Conservation (phyloP, 345 rosid species). For the Acer saccharum region DNA sequence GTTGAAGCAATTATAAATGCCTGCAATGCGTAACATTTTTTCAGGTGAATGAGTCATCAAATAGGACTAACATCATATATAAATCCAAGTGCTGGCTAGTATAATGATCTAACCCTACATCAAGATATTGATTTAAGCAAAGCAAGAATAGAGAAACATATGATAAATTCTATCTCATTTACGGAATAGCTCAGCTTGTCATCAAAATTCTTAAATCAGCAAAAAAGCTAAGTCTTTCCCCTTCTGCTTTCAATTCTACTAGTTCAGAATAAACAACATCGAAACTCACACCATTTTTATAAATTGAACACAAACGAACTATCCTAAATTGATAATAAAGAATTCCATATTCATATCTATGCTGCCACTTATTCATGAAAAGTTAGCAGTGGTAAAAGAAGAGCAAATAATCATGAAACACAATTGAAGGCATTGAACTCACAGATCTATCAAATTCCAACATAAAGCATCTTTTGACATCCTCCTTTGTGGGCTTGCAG, state of each 20-base stretch:
- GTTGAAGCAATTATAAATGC: constrained; percentile 98
- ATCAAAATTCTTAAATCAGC: neutral
- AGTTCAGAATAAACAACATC: too few species aligned
- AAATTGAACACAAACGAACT: too few species aligned
- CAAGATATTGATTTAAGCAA: neutral
- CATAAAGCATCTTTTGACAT: constrained; percentile 97
- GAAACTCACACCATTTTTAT: too few species aligned
- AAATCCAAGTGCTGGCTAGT: neutral
- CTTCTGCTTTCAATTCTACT: too few species aligned
- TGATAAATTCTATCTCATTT: neutral
- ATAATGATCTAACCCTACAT: neutral
- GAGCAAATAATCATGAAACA: constrained; percentile 13
- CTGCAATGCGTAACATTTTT: constrained; percentile 43
- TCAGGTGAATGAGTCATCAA: constrained; percentile 6
- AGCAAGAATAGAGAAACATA: neutral
- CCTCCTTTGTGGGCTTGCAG: constrained; percentile 97
- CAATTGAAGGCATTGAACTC: constrained; percentile 35
- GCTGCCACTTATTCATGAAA: neutral
- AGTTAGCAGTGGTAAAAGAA: neutral
- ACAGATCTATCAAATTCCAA: constrained; percentile 95
- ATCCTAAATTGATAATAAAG: too few species aligned
- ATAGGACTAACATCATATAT: constrained; percentile 5
- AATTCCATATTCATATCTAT: too few species aligned
- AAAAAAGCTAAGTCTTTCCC: neutral
- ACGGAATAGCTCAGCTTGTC: neutral